phyloP scores from a whole-genome alignment of 257 asterid genomes.

The Solanum medicagineum region DNA sequence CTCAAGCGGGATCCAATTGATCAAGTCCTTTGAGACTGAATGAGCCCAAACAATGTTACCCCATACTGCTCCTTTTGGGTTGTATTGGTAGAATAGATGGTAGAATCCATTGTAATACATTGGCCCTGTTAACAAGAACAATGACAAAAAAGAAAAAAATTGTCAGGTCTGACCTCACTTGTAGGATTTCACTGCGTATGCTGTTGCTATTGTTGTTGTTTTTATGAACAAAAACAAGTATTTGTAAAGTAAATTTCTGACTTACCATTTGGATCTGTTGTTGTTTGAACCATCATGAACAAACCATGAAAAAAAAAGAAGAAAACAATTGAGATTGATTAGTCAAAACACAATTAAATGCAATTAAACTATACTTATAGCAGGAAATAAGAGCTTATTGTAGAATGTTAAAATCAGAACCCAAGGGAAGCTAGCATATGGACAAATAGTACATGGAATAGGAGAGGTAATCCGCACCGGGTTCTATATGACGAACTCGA shows the following conservation, averaged over 20 bases:
- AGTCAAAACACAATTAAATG: not conserved
- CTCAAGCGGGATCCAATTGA: constrained; percentile 42
- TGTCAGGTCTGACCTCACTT: no score
- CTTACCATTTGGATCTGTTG: constrained; percentile 35
- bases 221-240: not conserved
- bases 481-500: no score
- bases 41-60: constrained; percentile 83
- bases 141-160: no score
- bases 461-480: no score
- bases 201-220: no score
- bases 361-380: no score
- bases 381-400: not conserved
- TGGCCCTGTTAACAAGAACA: constrained; percentile 28
- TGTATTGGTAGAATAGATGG: constrained; percentile 71
- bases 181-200: no score
- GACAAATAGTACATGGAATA: not conserved
- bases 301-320: constrained; percentile 1
- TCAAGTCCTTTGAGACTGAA: constrained; percentile 54
- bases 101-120: constrained; percentile 61
- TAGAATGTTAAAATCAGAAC: not conserved
- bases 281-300: not conserved
- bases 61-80: constrained; percentile 67
- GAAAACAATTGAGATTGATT: not conserved
- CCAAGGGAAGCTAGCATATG: not conserved
- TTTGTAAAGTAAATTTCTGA: not conserved